phyloP scores from a whole-genome alignment of 768 basidiomycete genomes.

The Hygrophoropsis aurantiaca region DNA sequence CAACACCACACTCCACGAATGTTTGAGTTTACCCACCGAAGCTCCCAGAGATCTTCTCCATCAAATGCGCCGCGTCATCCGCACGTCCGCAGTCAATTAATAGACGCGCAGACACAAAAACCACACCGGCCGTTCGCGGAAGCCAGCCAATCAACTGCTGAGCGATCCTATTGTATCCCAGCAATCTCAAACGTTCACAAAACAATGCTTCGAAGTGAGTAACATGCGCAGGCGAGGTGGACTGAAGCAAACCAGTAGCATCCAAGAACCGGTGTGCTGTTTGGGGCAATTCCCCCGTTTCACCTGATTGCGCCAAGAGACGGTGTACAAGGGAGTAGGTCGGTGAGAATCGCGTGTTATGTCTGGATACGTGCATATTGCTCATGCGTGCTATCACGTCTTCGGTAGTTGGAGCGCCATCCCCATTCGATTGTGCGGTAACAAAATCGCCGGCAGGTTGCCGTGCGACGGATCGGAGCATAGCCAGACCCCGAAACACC shows the following conservation, averaged over 20 bases:
- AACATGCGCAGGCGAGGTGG: slow-evolving; percentile 65
- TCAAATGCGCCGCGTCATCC: slow-evolving; percentile 69
- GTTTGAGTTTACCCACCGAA: slow-evolving; percentile 56
- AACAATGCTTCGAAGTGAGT: slow-evolving; percentile 70
- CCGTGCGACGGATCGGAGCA: slow-evolving; percentile 59
- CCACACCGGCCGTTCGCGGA: slow-evolving; percentile 73
- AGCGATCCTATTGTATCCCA: slow-evolving; percentile 63
- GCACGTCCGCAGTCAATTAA: slow-evolving; percentile 63
- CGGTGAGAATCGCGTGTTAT: slow-evolving; percentile 44
- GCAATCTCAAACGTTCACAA: slow-evolving; percentile 63
- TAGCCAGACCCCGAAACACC: slow-evolving; percentile 75
- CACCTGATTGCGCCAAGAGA: slow-evolving; percentile 54
- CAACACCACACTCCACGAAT: not conserved
- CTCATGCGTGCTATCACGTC: slow-evolving; percentile 63
- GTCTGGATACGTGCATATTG: slow-evolving; percentile 70
- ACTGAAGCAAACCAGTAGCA: slow-evolving; percentile 62
- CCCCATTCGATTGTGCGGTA: slow-evolving; percentile 20
- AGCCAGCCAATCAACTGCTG: slow-evolving; percentile 73
- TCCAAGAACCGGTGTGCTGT: slow-evolving; percentile 74
- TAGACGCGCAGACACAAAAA: slow-evolving; percentile 70
- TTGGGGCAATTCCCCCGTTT: slow-evolving; percentile 49
- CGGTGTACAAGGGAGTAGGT: slow-evolving; percentile 64
- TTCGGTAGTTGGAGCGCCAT: slow-evolving; percentile 49
- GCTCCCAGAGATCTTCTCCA: slow-evolving; percentile 74
- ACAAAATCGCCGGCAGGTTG: slow-evolving; percentile 51